phyloP scores from a whole-genome alignment of 2,329 filamentous ascomycete species.

The Lasiodiplodia sp. region DNA sequence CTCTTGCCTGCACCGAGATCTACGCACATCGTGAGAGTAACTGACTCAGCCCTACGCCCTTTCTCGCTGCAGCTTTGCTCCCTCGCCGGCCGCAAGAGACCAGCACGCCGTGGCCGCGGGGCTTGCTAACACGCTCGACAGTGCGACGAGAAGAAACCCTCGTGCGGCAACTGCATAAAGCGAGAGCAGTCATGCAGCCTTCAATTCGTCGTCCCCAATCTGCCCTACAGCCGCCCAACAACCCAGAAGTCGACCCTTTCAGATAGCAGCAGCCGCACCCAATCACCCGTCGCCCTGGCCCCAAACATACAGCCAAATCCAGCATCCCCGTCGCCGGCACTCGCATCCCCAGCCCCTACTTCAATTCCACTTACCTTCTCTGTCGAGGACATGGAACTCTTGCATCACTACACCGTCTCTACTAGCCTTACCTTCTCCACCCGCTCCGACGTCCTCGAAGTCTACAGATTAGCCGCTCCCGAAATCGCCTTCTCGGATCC shows the following conservation, averaged over 20 bases:
- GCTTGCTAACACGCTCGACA: constrained; percentile 1
- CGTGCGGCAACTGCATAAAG: constrained; percentile 42
- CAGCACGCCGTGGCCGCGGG: not conserved
- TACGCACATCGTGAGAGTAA: not conserved
- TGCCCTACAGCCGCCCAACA: constrained; percentile 18
- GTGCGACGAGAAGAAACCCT: constrained; percentile 43
- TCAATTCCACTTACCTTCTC: constrained; percentile 33
- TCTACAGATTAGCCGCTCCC: constrained; percentile 38
- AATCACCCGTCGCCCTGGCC: constrained; percentile 10
- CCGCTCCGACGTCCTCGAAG: constrained; percentile 34
- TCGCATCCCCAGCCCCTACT: not conserved
- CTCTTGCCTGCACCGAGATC: constrained; percentile 1
- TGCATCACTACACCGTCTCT: constrained; percentile 43
- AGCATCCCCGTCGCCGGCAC: constrained; percentile 30
- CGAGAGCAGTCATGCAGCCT: constrained; percentile 41
- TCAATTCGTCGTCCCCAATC: constrained; percentile 34
- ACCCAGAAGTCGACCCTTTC: not conserved
- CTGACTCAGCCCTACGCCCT: not conserved
- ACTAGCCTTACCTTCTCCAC: constrained; percentile 38
- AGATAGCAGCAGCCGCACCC: constrained; percentile 10
- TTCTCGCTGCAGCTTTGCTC: not conserved
- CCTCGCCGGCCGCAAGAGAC: not conserved
- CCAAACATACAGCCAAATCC: constrained; percentile 1
- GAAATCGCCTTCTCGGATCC: constrained; percentile 50
- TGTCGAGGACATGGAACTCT: constrained; percentile 39